phyloP scores from a whole-genome alignment of 2,329 filamentous ascomycete genomes.

The Arthrobotrys iridis region DNA sequence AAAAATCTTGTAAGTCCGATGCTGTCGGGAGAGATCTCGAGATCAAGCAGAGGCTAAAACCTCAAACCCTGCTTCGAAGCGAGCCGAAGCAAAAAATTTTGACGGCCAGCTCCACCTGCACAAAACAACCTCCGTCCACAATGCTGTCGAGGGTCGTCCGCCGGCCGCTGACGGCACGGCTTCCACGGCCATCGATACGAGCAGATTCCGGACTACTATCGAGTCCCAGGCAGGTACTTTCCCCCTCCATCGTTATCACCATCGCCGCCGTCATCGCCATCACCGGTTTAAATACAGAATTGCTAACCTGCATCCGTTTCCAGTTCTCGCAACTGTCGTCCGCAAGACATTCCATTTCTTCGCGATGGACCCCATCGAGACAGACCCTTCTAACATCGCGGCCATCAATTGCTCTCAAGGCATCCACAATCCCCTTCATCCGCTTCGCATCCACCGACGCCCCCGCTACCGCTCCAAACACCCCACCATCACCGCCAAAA shows the following conservation, averaged over 20 bases:
- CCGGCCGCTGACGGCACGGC: conserved; percentile 24
- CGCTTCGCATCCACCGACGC: conserved; percentile 54
- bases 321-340: conserved; percentile 46
- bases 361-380: conserved; percentile 44
- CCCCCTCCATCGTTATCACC: not conserved
- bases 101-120: not conserved
- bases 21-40: conserved; percentile 3
- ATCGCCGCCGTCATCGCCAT: not conserved
- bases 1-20: not conserved
- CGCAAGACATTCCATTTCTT: conserved; percentile 23
- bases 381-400: conserved; percentile 4
- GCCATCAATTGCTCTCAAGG: conserved; percentile 22
- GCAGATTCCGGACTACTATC: conserved; percentile 11
- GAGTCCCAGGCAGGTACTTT: conserved; percentile 46
- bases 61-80: conserved; percentile 13
- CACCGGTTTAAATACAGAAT: no score
- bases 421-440: conserved; percentile 31
- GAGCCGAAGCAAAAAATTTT: conserved; percentile 41
- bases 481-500: conserved; percentile 38
- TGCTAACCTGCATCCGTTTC: not conserved
- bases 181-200: conserved; percentile 4
- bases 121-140: not conserved
- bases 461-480: not conserved
- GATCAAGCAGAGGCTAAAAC: conserved; percentile 5
- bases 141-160: conserved; percentile 46